Evolutionary conservation across 2,329 filamentous ascomycete species (phyloP), one percentile per base, ranked within the genome.

Genomic region (Cercospora janseana): DNA sequence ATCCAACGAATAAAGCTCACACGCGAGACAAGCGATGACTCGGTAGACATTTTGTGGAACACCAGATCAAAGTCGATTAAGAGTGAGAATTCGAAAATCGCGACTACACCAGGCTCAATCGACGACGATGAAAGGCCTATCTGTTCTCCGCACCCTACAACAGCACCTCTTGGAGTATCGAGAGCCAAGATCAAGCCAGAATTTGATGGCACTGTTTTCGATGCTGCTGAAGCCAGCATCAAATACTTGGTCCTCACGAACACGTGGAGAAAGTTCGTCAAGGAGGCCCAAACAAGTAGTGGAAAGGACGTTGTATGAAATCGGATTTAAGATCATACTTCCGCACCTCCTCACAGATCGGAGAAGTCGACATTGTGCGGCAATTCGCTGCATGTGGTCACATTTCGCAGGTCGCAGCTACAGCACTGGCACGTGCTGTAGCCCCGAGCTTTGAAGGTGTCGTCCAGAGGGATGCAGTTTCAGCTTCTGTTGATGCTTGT

Each of bases 211-310:
- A 61, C 62, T 0, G 72, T 85, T 2, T 86, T 86, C 59, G 80
- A 85, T 58, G 72, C 69, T 3, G 79, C 81, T 0, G 75, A 82
- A 60, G 66, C 68, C n/a, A 77, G 75, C 58, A 79, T 86, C 68
- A 85, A 83, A 66, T 82, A 85, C 52, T 72, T 86, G 4, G 82
- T 86, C 2, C 69, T 85, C 51, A 84, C 81, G 10, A 86, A 86
- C 61, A 86, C 83, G 0, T 86, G 83, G 83, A 77, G 78, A 29
- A 61, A 60, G 13, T 61, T 58, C 23, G 55, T 46, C 12, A 46
- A 52, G 18, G 34, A 49, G 23, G 53, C 49, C 20, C 52, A 49
- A 32, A 13, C 28, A 8, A 29, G 46, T 12, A 15, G 35, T n/a
- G 43, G 35, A 23, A 46, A 31, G 20, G 43, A 31, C 12, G 15